Percentiles rank a stretch among this genome's conserved stretches.
Conservation (phyloP, 305 asterid genomes). For the Fraxinus ornus region DNA sequence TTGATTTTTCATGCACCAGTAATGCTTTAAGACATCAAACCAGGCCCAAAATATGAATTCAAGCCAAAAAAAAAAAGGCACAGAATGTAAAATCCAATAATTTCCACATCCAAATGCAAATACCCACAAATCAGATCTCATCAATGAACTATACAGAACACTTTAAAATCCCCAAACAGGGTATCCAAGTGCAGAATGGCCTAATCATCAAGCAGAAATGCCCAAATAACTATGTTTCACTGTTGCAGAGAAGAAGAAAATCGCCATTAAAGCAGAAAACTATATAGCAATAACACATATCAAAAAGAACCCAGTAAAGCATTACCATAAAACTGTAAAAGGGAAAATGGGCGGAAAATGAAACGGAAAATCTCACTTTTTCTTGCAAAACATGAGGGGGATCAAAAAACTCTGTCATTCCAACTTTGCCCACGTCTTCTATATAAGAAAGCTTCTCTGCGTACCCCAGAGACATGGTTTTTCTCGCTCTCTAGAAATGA, state of each 20-base stretch:
- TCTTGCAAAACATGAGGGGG: conserved; percentile 67
- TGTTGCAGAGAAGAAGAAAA: conserved; percentile 11
- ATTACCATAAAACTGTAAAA: neutral
- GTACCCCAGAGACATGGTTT: conserved; percentile 87
- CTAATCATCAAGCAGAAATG: conserved; percentile 12
- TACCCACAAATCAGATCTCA: conserved; percentile 43
- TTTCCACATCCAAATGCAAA: conserved; percentile 26
- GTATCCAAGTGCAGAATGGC: conserved; percentile 6
- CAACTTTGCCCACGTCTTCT: conserved; percentile 97
- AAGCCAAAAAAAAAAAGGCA: neutral
- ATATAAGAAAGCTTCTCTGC: conserved; percentile 87
- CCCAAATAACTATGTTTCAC: conserved; percentile 19
- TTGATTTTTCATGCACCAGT: conserved; percentile 2
- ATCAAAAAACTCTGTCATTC: conserved; percentile 87
- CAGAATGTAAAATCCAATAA: neutral
- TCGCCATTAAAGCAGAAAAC: conserved; percentile 26
- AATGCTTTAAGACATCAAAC: conserved; percentile 1
- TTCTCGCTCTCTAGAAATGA: neutral
- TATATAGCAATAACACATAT: neutral
- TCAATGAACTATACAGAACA: conserved; percentile 19
- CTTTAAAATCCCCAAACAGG: conserved; percentile 22
- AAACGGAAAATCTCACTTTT: conserved; percentile 42
- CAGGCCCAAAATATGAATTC: neutral
- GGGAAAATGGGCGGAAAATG: neutral
- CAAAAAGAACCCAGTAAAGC: conserved; percentile 6